Base-by-base conservation (phyloP, 495 filamentous ascomycete genomes). In the Xylaria palmicola region DNA sequence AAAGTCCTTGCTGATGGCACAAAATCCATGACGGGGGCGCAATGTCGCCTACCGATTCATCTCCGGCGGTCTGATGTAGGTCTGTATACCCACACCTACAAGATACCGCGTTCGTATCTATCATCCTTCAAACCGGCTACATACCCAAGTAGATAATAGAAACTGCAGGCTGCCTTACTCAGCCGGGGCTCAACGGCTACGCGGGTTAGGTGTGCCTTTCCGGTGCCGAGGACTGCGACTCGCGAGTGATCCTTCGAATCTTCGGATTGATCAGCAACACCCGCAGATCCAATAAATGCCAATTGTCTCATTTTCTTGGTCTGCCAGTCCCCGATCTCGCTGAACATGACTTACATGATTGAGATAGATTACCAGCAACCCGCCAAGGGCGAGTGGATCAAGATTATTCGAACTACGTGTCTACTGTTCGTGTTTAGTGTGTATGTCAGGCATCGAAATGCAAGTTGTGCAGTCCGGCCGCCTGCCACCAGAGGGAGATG, bases 381-480 rank as follows among this genome's bases (percentile, higher is more conserved):
- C 3, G 56, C 34, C 47, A 41, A 13, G 22, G 3, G 57, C 17
- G 36, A 22, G 39, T 51, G 47, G 24, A 44, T n/a, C 39, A 26
- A 43, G 36, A 17, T n/a, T 41, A 40, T 20, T 13, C 13, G 6
- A 17, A 51, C 48, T 37, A 51, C 44, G 54, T 57, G 54, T 48
- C 43, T 59, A 50, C 19, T 49, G 19, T 59, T 48, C 55, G 55
- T 39, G 55, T 34, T 30, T n/a, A n/a, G 13, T 43, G 43, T 58
- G 43, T 49, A 49, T 58, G 55, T 58, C 43, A 39, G 55, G 55
- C 55, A 58, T 58, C 32, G 44, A 59, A n/a, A 47, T 40, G 56
- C 44, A 47, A 36, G 56, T 34, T 30, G 1, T 20, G 36, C 19
- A 34, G 27, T 40, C 52, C 27, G 15, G 32, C n/a, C 20, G 45